These are phyloP conservation scores for Colletotrichum orchidophilum DNA, from an alignment of 2,329 filamentous ascomycete species.

Conservation along the genomic window DNA sequence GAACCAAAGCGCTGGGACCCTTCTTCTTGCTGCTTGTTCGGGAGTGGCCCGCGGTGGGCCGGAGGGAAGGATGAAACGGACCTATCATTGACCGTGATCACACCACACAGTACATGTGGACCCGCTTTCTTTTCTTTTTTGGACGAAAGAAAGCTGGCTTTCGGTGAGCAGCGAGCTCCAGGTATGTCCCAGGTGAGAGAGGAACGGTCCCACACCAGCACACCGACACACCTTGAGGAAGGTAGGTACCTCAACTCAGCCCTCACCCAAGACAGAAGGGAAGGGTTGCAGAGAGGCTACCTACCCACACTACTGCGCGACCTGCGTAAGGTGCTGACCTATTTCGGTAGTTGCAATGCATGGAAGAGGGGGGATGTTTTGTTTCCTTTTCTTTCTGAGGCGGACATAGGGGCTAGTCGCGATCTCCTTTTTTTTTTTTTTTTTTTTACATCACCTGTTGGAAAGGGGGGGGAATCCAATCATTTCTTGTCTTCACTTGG, in stretches of 20 bases:
- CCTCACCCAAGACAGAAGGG: not conserved
- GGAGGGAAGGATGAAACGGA: not conserved
- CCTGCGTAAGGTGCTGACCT: not conserved
- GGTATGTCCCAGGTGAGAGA: not conserved
- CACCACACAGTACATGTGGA: no score
- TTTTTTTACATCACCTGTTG: no score
- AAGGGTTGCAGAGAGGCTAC: not conserved
- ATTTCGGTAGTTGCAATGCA: constrained; percentile 5
- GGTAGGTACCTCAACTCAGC: not conserved
- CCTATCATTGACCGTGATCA: not conserved
- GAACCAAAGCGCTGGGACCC: constrained; percentile 33
- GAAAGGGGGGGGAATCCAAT: no score
- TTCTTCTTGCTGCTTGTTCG: constrained; percentile 12
- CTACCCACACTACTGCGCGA: not conserved
- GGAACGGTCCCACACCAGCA: not conserved
- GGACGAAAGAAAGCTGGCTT: not conserved
- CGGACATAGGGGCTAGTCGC: not conserved
- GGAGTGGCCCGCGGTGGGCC: constrained; percentile 30
- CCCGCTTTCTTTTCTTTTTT: not conserved
- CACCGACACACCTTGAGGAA: not conserved
- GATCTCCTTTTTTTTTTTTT: not conserved
- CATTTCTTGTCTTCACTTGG: not conserved
- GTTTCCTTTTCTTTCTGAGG: not conserved
- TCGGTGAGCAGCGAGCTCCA: not conserved
- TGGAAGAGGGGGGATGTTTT: not conserved